A percentile compares a stretch with the other conserved stretches of the same genome.
phyloP scores from a whole-genome alignment of 331 rosid genomes.

The Rosa hybrid region DNA sequence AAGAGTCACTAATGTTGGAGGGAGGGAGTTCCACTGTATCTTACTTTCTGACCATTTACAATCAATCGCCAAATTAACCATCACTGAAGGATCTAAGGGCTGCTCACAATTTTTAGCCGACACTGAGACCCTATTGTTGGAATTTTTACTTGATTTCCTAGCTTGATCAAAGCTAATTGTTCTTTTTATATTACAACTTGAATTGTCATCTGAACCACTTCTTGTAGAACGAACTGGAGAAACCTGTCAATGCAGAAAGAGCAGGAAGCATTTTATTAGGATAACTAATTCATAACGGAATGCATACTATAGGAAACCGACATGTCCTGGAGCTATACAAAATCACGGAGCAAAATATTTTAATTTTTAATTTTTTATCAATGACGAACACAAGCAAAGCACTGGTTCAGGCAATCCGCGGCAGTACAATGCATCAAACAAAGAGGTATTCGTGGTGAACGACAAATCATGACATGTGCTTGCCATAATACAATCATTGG shows the following conservation, averaged over 20 bases:
- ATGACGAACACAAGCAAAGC: no score
- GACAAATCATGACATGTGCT: no score
- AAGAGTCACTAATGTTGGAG: slow-evolving; percentile 29
- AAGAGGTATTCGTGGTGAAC: no score
- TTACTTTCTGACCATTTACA: slow-evolving; percentile 20
- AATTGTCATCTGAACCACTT: slow-evolving; percentile 24
- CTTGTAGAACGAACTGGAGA: slow-evolving; percentile 12
- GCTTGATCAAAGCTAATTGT: slow-evolving; percentile 8
- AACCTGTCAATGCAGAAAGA: slow-evolving; percentile 21
- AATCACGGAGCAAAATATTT: no score
- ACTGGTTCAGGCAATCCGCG: no score
- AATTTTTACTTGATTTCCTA: slow-evolving; percentile 13
- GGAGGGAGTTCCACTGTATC: slow-evolving; percentile 24
- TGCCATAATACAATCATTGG: no score
- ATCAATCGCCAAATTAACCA: slow-evolving; percentile 13
- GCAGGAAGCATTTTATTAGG: background rate
- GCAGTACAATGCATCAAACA: no score
- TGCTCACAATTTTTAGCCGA: slow-evolving; percentile 6
- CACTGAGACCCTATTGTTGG: slow-evolving; percentile 11
- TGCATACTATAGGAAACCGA: background rate
- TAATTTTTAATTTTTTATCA: no score
- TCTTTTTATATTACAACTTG: slow-evolving; percentile 22
- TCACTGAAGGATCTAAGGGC: slow-evolving; percentile 10
- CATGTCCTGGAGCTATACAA: background rate
- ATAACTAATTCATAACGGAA: background rate